phyloP scores from a whole-genome alignment of 805 yeast genomes.

The Zygosaccharomyces bailii region DNA sequence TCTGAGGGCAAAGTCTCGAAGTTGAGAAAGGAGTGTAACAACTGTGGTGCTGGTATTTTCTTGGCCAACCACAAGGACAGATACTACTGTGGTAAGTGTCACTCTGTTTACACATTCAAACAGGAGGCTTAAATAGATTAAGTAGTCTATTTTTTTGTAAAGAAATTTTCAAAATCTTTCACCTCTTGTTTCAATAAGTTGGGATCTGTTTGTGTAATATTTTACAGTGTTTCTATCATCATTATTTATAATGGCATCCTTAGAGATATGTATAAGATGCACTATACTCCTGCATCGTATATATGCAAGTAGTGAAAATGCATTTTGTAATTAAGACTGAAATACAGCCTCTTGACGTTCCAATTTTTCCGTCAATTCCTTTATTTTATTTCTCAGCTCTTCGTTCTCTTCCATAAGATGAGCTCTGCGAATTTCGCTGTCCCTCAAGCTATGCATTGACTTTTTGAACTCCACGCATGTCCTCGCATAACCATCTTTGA shows the following conservation, averaged over 20 bases:
- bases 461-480: constrained; percentile 36
- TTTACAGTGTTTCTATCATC: background rate
- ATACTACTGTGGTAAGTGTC: constrained; percentile 99
- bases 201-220: no score
- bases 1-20: constrained; percentile 98
- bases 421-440: constrained; percentile 39
- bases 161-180: no score
- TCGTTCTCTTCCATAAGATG: constrained; percentile 38
- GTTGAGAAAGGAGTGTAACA: constrained; percentile 97
- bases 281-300: background rate
- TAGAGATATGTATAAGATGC: background rate
- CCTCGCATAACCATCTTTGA: constrained; percentile 35
- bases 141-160: constrained; percentile 1
- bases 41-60: constrained; percentile 99
- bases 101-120: constrained; percentile 73
- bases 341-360: constrained; percentile 2
- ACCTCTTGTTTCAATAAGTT: no score
- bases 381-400: constrained; percentile 20
- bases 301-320: background rate
- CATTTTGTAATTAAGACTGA: background rate
- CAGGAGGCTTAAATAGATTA: constrained; percentile 28
- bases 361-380: constrained; percentile 4
- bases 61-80: constrained; percentile 99
- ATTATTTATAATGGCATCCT: no score
- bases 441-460: constrained; percentile 34